Evolutionary conservation across 2,329 filamentous ascomycete genomes (phyloP), one percentile per base, ranked within the genome.

Genomic region (Aotearoamyces nothofagi): DNA sequence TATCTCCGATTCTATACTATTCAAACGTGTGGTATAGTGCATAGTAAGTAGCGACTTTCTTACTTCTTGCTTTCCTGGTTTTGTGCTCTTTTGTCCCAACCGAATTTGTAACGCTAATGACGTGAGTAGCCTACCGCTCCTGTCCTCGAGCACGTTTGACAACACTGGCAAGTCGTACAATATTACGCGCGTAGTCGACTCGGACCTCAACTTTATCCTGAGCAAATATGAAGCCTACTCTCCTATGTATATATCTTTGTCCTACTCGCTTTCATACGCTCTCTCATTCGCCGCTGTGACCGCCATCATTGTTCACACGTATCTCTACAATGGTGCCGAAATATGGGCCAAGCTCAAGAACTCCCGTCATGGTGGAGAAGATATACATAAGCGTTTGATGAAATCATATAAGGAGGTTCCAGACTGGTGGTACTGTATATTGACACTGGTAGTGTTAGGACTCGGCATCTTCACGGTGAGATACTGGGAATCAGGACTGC

Each of bases 221-320:
- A 56, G 60, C 23, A 73, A 69, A 4, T 82, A 82, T 49, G 54
- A 69, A 39, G 57, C 56, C 1, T 81, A 82, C 42, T 80, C 72
- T 3, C 74, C 72, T 1, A 51, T 78, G 4, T 80, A 76, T 41
- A 57, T 82, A 27, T 78, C 77, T 35, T 81, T 76, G 1, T 78
- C 75, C 0, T 82, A 81, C 46, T 66, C 73, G 35, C 53, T 82
- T 33, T 61, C 64, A 0, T 83, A 82, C 40, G 78, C 76, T 1
- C 53, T 82, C 2, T 78, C 72, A 0, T 83, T 83, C 44, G 78
- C 78, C 3, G 66, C 74, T 27, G 78, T 82, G 22, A 58, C 77
- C 0, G 66, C 76, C 0, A 60, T 83, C 1, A 52, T 84, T 11
- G 63, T 80, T 0, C 69, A 82, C 42, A 78, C 71, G 0, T 68